These are phyloP conservation scores for Laetiporus sulphureus DNA, from an alignment of 1,284 basidiomycete genomes.

Conservation along the genomic window DNA sequence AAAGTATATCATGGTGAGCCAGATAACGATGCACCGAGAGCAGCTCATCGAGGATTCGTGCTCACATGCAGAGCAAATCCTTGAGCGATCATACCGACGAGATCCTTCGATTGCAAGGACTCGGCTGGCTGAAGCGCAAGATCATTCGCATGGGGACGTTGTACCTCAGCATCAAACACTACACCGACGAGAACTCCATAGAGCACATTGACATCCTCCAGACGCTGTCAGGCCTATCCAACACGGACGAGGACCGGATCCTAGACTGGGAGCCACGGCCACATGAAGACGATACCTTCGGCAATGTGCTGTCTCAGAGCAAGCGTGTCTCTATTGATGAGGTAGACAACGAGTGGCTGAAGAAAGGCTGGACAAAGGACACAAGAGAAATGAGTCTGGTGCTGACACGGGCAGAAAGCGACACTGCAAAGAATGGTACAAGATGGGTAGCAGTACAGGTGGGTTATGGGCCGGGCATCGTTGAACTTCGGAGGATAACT, in stretches of 20 bases:
- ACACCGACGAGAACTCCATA: constrained; percentile 43
- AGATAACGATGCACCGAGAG: background rate
- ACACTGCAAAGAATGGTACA: constrained; percentile 30
- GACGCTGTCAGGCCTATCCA: constrained; percentile 49
- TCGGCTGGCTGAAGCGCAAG: constrained; percentile 55
- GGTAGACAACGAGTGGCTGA: constrained; percentile 29
- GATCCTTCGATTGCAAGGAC: constrained; percentile 54
- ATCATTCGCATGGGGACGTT: constrained; percentile 45
- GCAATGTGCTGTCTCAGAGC: constrained; percentile 44
- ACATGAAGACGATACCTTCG: constrained; percentile 49
- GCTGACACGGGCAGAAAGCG: constrained; percentile 27
- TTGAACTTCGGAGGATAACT: background rate
- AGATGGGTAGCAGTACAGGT: constrained; percentile 34
- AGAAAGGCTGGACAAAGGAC: constrained; percentile 30
- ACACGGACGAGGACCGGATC: constrained; percentile 44
- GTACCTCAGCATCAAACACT: constrained; percentile 52
- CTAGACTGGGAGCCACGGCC: constrained; percentile 45
- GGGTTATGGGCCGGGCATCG: constrained; percentile 2
- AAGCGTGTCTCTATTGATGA: constrained; percentile 27
- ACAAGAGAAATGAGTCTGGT: constrained; percentile 27
- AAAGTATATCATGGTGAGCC: constrained; percentile 28
- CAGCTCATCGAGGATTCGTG: background rate
- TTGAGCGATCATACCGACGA: constrained; percentile 49
- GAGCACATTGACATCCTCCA: constrained; percentile 62
- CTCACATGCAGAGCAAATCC: constrained; percentile 40